A percentile compares a stretch with the other conserved stretches of the same genome.
These are phyloP conservation scores for Teratosphaeria viscida DNA, from an alignment of 2,329 filamentous ascomycete genomes.

Conservation along the genomic window DNA sequence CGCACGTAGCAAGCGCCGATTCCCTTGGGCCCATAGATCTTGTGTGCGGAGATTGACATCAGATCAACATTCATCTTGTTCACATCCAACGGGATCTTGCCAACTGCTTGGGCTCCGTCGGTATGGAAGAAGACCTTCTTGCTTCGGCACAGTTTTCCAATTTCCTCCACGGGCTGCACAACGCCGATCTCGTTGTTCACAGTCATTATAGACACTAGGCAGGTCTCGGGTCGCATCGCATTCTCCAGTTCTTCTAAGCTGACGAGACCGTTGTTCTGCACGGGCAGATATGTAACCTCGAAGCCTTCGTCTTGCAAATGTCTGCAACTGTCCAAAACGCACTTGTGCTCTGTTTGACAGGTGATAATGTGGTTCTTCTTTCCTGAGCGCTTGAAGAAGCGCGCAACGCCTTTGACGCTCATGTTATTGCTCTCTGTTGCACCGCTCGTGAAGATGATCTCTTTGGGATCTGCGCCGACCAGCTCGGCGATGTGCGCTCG, in stretches of 20 bases:
- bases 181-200: conserved; percentile 99
- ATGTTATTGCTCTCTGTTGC: conserved; percentile 99
- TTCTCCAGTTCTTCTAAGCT: conserved; percentile 74
- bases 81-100: conserved; percentile 93
- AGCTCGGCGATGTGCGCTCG: conserved; percentile 72
- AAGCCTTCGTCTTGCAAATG: conserved; percentile 96
- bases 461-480: conserved; percentile 90
- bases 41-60: conserved; percentile 98
- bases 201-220: conserved; percentile 91
- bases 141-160: conserved; percentile 79
- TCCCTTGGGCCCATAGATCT: conserved; percentile 96
- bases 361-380: conserved; percentile 99
- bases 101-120: conserved; percentile 92
- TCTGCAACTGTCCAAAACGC: conserved; percentile 90
- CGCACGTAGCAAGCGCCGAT: conserved; percentile 94
- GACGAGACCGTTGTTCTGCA: conserved; percentile 76
- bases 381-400: conserved; percentile 83
- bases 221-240: conserved; percentile 83
- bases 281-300: conserved; percentile 92
- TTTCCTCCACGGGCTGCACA: conserved; percentile 91
- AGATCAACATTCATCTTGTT: conserved; percentile 97
- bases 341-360: conserved; percentile 97
- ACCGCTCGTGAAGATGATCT: conserved; percentile 97
- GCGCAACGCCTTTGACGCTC: conserved; percentile 95
- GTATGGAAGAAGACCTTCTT: conserved; percentile 98